phyloP scores from a whole-genome alignment of 2,329 filamentous ascomycete species.

The Phyllosticta citrichinensis region DNA sequence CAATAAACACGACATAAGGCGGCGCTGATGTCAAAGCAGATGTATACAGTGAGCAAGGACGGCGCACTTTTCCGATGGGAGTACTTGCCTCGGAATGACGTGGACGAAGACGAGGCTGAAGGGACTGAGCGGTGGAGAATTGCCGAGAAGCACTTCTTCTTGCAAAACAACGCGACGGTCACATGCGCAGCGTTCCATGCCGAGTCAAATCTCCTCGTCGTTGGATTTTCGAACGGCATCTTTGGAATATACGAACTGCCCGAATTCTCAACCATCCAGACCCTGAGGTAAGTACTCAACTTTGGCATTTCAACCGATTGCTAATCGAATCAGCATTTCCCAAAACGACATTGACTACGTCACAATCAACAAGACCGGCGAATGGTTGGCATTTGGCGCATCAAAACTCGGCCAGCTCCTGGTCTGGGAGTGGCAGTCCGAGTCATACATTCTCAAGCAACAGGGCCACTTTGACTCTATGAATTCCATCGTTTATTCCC shows the following conservation, averaged over 20 bases:
- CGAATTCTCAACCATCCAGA: constrained; percentile 91
- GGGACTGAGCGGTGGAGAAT: constrained; percentile 81
- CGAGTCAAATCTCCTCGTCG: constrained; percentile 81
- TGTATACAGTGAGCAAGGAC: constrained; percentile 94
- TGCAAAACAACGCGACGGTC: constrained; percentile 78
- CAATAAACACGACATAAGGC: neutral
- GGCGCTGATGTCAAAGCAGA: constrained; percentile 29
- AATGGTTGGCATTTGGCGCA: constrained; percentile 95
- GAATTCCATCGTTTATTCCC: constrained; percentile 86
- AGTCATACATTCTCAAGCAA: constrained; percentile 97
- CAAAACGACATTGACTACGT: constrained; percentile 95
- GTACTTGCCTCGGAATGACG: constrained; percentile 53
- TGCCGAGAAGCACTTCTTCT: constrained; percentile 83
- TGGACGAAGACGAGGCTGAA: constrained; percentile 45
- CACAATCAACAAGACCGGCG: constrained; percentile 84
- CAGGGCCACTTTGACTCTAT: constrained; percentile 95
- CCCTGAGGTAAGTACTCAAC: constrained; percentile 40
- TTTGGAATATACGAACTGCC: constrained; percentile 95
- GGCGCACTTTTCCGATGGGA: constrained; percentile 94
- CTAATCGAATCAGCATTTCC: constrained; percentile 60
- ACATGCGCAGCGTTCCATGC: constrained; percentile 87
- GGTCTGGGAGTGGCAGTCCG: constrained; percentile 99
- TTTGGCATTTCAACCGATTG: neutral
- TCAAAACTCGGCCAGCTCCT: constrained; percentile 92
- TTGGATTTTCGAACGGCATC: constrained; percentile 87